Base-by-base conservation (phyloP, 2,329 filamentous ascomycete genomes). In the Ophiocordyceps camponoti-saundersi region DNA sequence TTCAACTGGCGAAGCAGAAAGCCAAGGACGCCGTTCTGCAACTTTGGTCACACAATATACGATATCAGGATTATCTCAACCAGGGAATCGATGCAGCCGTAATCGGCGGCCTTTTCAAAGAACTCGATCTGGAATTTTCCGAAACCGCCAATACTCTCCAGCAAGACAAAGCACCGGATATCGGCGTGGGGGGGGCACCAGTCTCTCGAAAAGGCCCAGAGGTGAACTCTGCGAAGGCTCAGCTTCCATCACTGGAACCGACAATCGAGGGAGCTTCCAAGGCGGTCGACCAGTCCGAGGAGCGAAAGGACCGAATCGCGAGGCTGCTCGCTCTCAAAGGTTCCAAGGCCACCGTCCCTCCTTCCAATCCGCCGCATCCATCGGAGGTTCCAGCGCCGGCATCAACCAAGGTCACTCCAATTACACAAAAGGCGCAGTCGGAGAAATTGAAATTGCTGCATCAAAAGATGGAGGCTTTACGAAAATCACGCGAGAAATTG, bases 231-330 rank as follows among this genome's bases (percentile, higher is more conserved):
- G 22, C 22, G 11, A 44, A 32, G 15, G 21, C 23, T 23, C 23
- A 32, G 16, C 6, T 41, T 3, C 13, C 34, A 10, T 21, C 30
- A 20, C 45, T 36, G 2, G n/a, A 21, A 18, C 15, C 45, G 20
- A 30, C 36, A 26, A 42, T 20, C 45, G 39, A 15, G 15, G 44
- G 34, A 2, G 40, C 18, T 29, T 15, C 40, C 23, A 23, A 42
- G 11, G 4, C 41, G 10, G 47, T 53, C n/a, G 56, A 61, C 39
- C 64, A 61, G 51, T 68, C 73, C 8, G 70, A 83, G 52, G 79
- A 84, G 56, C 73, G 85, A 21, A 85, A 85, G 53, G 83, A 87
- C 52, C 77, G 85, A 41, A 85, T 90, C 49, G 83, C 84, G 4
- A 77, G 81, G 44, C 71, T 88, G 47, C 69, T 88, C 47, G 84